Evolutionary conservation across 2,329 filamentous ascomycete genomes (phyloP).

Genomic region (Ceratocystis cubensis): DNA sequence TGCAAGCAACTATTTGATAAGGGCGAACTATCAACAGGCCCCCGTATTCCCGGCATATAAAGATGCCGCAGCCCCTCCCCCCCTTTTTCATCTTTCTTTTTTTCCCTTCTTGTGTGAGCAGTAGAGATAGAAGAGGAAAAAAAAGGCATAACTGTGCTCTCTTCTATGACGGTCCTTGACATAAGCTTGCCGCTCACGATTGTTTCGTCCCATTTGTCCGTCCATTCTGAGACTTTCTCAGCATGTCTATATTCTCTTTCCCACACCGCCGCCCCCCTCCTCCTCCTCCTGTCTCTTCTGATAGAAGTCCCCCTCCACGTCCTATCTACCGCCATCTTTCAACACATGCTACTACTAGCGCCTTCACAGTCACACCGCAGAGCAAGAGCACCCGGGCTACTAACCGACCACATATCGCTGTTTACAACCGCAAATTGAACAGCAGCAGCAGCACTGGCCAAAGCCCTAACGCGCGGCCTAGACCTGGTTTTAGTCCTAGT

Average conservation of each 20-base stretch:
- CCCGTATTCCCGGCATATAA: background rate
- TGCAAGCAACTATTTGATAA: background rate
- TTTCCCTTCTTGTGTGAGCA: too few species aligned
- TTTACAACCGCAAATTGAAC: slow-evolving; percentile 16
- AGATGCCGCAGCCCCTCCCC: background rate
- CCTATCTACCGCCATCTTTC: slow-evolving; percentile 20
- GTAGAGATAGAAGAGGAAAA: too few species aligned
- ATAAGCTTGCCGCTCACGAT: background rate
- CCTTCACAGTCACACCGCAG: slow-evolving; percentile 17
- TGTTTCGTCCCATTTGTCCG: background rate
- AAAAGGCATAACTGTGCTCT: too few species aligned
- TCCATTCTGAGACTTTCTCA: background rate
- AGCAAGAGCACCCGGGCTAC: slow-evolving; percentile 11
- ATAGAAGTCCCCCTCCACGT: slow-evolving; percentile 7
- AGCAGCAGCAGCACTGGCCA: background rate
- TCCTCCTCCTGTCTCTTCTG: background rate
- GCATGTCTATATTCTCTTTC: slow-evolving; percentile 21
- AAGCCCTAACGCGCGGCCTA: background rate
- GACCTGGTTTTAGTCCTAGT: background rate
- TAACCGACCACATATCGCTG: slow-evolving; percentile 16
- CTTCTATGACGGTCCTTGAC: background rate
- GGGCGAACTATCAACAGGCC: background rate
- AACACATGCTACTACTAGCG: slow-evolving; percentile 21
- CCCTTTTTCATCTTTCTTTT: background rate
- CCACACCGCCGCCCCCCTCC: slow-evolving; percentile 9